Conservation (phyloP, 192 early-diverging fungal species). For the Linderina pennispora region DNA sequence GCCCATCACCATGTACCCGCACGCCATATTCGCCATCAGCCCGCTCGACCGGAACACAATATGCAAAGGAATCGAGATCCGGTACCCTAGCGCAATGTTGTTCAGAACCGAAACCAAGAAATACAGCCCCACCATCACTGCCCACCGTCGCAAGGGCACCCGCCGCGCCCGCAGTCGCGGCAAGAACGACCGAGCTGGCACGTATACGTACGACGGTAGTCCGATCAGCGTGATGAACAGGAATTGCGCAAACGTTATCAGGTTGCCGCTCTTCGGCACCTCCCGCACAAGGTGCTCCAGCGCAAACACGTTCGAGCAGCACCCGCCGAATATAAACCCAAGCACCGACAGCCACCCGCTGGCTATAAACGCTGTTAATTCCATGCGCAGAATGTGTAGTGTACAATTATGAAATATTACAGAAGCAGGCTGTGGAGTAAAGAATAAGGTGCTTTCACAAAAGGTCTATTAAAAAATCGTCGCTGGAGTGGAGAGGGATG, state of each 20-base stretch:
- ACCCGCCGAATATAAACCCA: slow-evolving; percentile 78
- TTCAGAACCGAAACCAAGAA: slow-evolving; percentile 75
- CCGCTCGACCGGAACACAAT: slow-evolving; percentile 86
- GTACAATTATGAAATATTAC: too few species aligned
- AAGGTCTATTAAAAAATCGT: too few species aligned
- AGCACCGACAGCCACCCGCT: slow-evolving; percentile 57
- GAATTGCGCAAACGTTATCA: slow-evolving; percentile 84
- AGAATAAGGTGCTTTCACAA: too few species aligned
- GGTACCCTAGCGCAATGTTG: slow-evolving; percentile 73
- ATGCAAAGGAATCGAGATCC: slow-evolving; percentile 82
- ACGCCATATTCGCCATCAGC: slow-evolving; percentile 76
- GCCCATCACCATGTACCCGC: slow-evolving; percentile 58
- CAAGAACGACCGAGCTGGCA: slow-evolving; percentile 18
- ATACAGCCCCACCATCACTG: slow-evolving; percentile 70
- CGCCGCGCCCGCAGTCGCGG: slow-evolving; percentile 49
- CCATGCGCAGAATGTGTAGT: too few species aligned
- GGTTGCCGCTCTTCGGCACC: slow-evolving; percentile 57
- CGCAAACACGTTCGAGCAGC: slow-evolving; percentile 83
- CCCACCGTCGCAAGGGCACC: slow-evolving; percentile 70
- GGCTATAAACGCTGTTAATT: slow-evolving; percentile 6
- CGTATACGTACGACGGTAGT: slow-evolving; percentile 50
- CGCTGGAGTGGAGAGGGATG: too few species aligned
- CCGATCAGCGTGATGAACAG: slow-evolving; percentile 68
- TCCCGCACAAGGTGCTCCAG: slow-evolving; percentile 67
- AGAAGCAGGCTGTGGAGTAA: too few species aligned